Evolutionary conservation across 345 rosid species (phyloP), one percentile per base, ranked within the genome.

Genomic region (Citrus cavaleriei): DNA sequence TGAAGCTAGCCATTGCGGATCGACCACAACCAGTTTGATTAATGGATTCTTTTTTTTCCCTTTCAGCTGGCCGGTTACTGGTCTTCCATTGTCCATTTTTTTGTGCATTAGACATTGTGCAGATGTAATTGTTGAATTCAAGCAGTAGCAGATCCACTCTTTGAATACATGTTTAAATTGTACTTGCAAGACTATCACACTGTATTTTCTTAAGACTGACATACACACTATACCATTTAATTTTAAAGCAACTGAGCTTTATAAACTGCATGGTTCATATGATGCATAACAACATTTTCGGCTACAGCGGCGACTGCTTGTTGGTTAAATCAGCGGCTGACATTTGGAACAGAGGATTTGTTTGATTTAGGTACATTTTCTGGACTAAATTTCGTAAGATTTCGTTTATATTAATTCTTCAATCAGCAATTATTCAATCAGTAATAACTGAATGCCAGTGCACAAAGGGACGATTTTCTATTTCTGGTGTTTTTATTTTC

Each of bases 11-110:
- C 42, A 28, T 77, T 10, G 61, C 46, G 18, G 16, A 5, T 70
- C 1, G 5, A 46, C 18, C 51, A 13, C 13, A 25, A 49, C 32
- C 70, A 27, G 64, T 69, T 74, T 38, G 66, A 82, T 62, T 70
- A 42, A 60, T 64, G 27, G 63, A 7, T 58, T 35, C 7, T 2
- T 35, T 13, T 13, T 80, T 58, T 67, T 72, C 42, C 25, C 42
- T 69, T 80, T 79, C 89, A 95, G 98, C 78, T 95, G 90, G 90
- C 84, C 79, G 93, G 93, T 75, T 95, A 93, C 79, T 87, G 75
- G 88, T 90, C 80, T 76, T 89, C 92, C 8, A 76, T 87, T 78
- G 25, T 86, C 82, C 68, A 79, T 73, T 51, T 89, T 68, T 85
- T 90, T 68, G 63, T 82, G 79, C 79, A 42, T 14, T 89, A 86